Conservation (phyloP, 129 eudicot genomes). For the Centaurea solstitialis region DNA sequence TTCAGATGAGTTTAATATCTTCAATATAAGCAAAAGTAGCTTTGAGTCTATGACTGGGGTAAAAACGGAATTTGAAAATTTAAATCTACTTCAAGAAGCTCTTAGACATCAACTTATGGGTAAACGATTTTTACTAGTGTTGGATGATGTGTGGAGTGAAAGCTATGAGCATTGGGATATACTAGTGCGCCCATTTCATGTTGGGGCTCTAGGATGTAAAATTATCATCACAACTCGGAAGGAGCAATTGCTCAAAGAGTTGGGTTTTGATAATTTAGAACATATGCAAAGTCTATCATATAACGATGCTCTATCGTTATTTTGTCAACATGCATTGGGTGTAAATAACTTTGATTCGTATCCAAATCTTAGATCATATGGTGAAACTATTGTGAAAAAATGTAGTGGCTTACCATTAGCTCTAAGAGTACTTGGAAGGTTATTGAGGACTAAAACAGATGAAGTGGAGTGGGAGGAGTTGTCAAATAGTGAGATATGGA, state of each 20-base stretch:
- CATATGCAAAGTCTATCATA: too few species aligned
- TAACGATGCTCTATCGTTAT: too few species aligned
- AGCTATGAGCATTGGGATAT: constrained; percentile 27
- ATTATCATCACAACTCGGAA: constrained; percentile 47
- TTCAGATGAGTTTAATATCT: too few species aligned
- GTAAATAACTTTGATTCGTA: too few species aligned
- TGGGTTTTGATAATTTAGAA: too few species aligned
- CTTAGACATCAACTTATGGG: constrained; percentile 13
- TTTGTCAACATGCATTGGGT: too few species aligned
- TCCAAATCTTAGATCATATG: too few species aligned
- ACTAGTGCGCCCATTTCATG: constrained; percentile 21
- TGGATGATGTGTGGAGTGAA: constrained; percentile 55
- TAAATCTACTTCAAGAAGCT: constrained; percentile 35
- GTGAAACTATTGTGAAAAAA: too few species aligned
- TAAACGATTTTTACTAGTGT: constrained; percentile 34
- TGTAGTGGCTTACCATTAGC: too few species aligned
- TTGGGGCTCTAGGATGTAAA: constrained; percentile 40
- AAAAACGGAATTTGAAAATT: too few species aligned
- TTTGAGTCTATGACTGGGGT: too few species aligned
- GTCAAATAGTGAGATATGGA: not conserved
- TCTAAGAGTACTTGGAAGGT: constrained; percentile 31
- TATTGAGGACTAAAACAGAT: constrained; percentile 1
- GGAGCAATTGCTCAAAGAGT: not conserved
- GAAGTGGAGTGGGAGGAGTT: not conserved
- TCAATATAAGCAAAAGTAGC: too few species aligned